A percentile compares a stretch with the other conserved stretches of the same genome.
phyloP scores from a whole-genome alignment of 163 green algal genomes.

The Scenedesmus sp. region DNA sequence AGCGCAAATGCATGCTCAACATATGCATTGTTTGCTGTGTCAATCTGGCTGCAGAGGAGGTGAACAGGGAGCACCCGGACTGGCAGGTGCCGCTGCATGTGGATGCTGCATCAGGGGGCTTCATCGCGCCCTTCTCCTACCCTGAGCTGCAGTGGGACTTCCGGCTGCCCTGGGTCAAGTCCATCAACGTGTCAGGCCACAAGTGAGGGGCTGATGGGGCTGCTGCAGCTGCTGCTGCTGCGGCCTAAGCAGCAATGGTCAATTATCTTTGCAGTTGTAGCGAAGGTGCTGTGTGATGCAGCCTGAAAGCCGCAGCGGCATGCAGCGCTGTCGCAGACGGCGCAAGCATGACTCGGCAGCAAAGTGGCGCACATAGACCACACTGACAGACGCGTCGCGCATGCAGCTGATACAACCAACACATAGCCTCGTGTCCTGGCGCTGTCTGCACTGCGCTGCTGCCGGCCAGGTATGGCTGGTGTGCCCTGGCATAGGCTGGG shows the following conservation, averaged over 20 bases:
- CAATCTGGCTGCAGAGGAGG: constrained; percentile 28
- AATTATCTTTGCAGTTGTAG: no score
- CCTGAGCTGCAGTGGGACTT: constrained; percentile 83
- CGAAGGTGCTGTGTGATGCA: no score
- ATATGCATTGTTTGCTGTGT: no score
- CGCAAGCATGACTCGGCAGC: no score
- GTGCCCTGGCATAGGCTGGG: constrained; percentile 49
- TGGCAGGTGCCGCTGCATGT: constrained; percentile 64
- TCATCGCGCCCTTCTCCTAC: constrained; percentile 70
- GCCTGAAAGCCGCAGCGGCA: no score
- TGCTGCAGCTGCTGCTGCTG: not conserved
- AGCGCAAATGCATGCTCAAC: no score
- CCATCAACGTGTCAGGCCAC: constrained; percentile 67
- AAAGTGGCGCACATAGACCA: no score
- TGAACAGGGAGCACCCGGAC: constrained; percentile 24
- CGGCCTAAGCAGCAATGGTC: not conserved
- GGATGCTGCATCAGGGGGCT: constrained; percentile 62
- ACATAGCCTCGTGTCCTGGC: no score
- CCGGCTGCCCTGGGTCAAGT: constrained; percentile 68
- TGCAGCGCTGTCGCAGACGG: no score
- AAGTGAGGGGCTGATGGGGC: constrained; percentile 48
- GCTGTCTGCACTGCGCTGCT: no score
- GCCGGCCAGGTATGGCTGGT: not conserved
- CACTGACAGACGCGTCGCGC: no score
- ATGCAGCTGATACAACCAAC: no score